Evolutionary conservation across 2,329 filamentous ascomycete genomes (phyloP).

Genomic region (Monilinia vaccinii-corymbosi): DNA sequence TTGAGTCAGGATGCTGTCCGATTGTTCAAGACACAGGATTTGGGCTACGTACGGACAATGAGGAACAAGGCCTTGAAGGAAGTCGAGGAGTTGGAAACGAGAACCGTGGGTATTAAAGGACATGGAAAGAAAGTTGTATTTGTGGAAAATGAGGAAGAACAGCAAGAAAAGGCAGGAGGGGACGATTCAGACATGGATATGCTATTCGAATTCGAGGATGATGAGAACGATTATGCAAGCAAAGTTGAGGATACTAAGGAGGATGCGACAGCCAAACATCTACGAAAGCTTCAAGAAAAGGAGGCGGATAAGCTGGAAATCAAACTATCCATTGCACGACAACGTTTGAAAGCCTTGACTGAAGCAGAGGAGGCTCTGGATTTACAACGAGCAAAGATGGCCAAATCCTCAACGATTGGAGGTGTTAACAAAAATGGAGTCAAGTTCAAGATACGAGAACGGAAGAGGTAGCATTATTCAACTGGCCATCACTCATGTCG

Average conservation of each 20-base stretch:
- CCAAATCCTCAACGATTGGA: conserved; percentile 53
- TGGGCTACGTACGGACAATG: conserved; percentile 55
- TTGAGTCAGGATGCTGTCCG: conserved; percentile 49
- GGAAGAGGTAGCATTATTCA: conserved; percentile 40
- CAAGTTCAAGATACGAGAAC: conserved; percentile 53
- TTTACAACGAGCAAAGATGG: conserved; percentile 53
- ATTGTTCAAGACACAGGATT: conserved; percentile 60
- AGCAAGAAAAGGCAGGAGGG: conserved; percentile 15
- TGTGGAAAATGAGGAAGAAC: conserved; percentile 25
- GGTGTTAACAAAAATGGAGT: conserved; percentile 50
- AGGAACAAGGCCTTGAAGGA: conserved; percentile 51
- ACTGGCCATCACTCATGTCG: conserved; percentile 23
- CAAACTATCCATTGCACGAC: conserved; percentile 41
- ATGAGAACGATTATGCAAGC: conserved; percentile 15
- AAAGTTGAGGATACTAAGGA: conserved; percentile 9
- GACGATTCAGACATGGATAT: conserved; percentile 23
- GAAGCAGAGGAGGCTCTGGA: conserved; percentile 49
- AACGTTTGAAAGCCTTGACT: conserved; percentile 46
- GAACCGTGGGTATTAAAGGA: conserved; percentile 35
- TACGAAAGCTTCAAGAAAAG: conserved; percentile 35
- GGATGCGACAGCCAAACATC: conserved; percentile 26
- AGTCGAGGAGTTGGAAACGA: conserved; percentile 45
- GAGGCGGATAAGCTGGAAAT: conserved; percentile 41
- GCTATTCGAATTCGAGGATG: conserved; percentile 22
- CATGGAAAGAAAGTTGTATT: conserved; percentile 31